These are phyloP conservation scores for Mycena amicta DNA, from an alignment of 768 basidiomycete species.

Conservation along the genomic window DNA sequence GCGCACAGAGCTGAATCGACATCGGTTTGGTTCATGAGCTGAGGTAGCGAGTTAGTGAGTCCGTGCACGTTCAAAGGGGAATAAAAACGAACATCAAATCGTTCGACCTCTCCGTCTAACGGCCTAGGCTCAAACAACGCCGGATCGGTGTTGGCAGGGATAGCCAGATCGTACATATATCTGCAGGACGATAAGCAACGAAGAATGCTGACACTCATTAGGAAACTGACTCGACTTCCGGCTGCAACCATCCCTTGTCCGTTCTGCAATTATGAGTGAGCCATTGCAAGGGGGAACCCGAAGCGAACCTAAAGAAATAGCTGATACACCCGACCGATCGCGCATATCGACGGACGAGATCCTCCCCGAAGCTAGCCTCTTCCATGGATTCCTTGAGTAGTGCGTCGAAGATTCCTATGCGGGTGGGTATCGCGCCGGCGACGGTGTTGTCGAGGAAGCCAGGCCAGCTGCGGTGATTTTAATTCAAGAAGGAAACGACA, in stretches of 20 bases:
- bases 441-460: conserved; percentile 88
- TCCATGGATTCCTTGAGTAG: conserved; percentile 92
- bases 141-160: conserved; percentile 58
- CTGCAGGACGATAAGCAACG: no score
- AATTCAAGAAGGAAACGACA: background rate
- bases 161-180: conserved; percentile 80
- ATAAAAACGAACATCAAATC: conserved; percentile 68
- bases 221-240: conserved; percentile 88
- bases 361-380: conserved; percentile 80
- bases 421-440: conserved; percentile 89
- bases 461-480: conserved; percentile 60
- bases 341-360: conserved; percentile 59
- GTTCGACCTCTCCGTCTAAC: conserved; percentile 93
- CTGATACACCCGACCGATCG: conserved; percentile 70
- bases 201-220: no score
- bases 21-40: conserved; percentile 70
- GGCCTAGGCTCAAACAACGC: conserved; percentile 66
- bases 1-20: conserved; percentile 67
- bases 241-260: conserved; percentile 76
- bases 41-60: background rate
- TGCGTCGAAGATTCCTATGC: conserved; percentile 69
- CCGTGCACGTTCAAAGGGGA: background rate
- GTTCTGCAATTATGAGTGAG: conserved; percentile 41
- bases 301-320: conserved; percentile 72
- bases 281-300: background rate